Evolutionary conservation across 1,139 yeast genomes (phyloP).

Genomic region (Saccharomyces hybrid): DNA sequence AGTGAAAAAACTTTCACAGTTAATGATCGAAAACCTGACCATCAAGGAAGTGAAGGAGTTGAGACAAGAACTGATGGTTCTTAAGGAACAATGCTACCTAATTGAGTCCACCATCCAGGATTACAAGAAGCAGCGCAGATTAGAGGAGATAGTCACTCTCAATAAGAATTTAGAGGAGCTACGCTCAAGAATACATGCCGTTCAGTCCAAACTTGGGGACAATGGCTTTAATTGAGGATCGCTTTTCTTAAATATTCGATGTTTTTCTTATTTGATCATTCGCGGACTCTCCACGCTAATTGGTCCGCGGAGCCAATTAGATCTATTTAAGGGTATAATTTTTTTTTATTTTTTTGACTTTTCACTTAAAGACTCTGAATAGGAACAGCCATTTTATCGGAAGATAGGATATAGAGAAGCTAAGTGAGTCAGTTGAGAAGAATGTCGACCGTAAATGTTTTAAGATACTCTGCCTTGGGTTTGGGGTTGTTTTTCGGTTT

Average conservation of each 20-base stretch:
- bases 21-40: conserved; percentile 18
- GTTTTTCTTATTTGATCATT: neutral
- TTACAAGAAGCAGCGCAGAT: conserved; percentile 59
- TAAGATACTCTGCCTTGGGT: conserved; percentile 89
- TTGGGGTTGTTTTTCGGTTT: conserved; percentile 89
- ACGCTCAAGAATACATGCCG: conserved; percentile 40
- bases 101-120: conserved; percentile 56
- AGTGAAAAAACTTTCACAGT: conserved; percentile 12
- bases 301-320: neutral
- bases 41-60: conserved; percentile 46
- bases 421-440: conserved; percentile 1
- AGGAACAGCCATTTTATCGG: neutral
- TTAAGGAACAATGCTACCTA: conserved; percentile 74
- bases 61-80: conserved; percentile 75
- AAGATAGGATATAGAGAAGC: neutral
- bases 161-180: conserved; percentile 56
- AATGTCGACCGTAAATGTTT: conserved; percentile 50
- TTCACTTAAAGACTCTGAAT: neutral
- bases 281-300: conserved; percentile 1
- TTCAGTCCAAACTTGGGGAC: conserved; percentile 56
- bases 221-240: conserved; percentile 41
- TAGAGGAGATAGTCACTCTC: conserved; percentile 67
- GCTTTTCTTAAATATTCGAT: neutral
- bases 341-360: neutral
- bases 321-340: neutral